phyloP scores from a whole-genome alignment of 768 basidiomycete species.

The Tremella fuciformis region DNA sequence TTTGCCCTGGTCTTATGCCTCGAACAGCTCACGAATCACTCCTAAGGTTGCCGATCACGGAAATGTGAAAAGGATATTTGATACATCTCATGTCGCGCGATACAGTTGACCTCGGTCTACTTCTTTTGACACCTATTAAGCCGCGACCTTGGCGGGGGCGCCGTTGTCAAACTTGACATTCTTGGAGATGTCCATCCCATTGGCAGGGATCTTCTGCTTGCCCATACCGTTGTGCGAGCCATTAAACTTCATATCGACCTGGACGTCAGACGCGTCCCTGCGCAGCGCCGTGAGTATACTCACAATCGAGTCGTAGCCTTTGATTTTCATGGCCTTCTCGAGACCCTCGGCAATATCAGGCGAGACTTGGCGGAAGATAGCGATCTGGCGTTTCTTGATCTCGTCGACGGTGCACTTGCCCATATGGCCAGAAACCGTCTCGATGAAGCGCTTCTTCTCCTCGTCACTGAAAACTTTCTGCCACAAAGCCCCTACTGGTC shows the following conservation, averaged over 20 bases:
- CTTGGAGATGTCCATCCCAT: conserved; percentile 29
- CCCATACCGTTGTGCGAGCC: conserved; percentile 44
- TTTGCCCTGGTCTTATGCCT: too few relatives aligned
- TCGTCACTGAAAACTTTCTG: conserved; percentile 52
- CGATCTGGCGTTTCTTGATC: conserved; percentile 48
- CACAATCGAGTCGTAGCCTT: conserved; percentile 33
- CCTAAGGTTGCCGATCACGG: too few relatives aligned
- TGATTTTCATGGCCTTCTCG: conserved; percentile 67
- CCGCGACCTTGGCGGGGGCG: conserved; percentile 8
- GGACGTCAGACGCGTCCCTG: background rate
- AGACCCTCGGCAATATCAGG: conserved; percentile 72
- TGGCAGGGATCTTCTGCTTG: conserved; percentile 38
- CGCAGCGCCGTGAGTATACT: background rate
- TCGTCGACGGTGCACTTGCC: conserved; percentile 40
- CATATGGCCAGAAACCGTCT: conserved; percentile 54
- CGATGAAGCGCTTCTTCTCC: conserved; percentile 48
- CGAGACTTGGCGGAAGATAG: conserved; percentile 73
- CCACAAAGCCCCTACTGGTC: conserved; percentile 49
- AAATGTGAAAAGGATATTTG: too few relatives aligned
- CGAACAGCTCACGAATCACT: too few relatives aligned
- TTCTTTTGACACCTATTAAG: too few relatives aligned
- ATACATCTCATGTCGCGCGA: too few relatives aligned
- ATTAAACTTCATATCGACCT: conserved; percentile 31
- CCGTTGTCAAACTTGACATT: conserved; percentile 30
- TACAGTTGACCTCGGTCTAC: too few relatives aligned